A percentile compares a stretch with the other conserved stretches of the same genome.
Evolutionary conservation across 768 basidiomycete species (phyloP).

Genomic region (Amanita fuliginea): DNA sequence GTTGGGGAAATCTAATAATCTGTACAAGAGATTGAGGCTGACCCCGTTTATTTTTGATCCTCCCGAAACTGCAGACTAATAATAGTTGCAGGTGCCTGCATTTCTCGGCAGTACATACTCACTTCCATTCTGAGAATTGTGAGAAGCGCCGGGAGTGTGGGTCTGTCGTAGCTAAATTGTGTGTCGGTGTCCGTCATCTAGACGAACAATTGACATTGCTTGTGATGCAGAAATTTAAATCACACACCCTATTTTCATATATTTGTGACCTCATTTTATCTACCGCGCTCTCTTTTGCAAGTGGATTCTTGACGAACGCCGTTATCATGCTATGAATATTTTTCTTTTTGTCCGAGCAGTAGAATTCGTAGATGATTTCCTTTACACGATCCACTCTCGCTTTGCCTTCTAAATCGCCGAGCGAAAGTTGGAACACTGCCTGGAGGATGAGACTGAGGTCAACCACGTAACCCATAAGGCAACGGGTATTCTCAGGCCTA

Average conservation of each 20-base stretch:
- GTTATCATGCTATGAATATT: background rate
- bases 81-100: too few species aligned
- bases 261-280: background rate
- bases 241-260: background rate
- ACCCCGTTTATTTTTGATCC: too few species aligned
- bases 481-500: background rate
- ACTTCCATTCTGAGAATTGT: background rate
- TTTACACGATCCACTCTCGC: background rate
- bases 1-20: background rate
- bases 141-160: background rate
- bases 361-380: background rate
- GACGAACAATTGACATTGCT: background rate
- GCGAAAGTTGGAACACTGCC: background rate
- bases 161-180: background rate
- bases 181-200: background rate
- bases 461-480: slow-evolving; percentile 2
- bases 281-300: background rate
- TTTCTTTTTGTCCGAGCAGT: background rate
- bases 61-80: too few species aligned
- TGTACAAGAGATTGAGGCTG: background rate
- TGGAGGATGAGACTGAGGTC: slow-evolving; percentile 1
- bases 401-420: background rate
- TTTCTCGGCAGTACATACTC: too few species aligned
- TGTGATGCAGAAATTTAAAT: background rate
- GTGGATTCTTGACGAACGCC: background rate